These are phyloP conservation scores for Xylariaceae sp. DNA, from an alignment of 2,329 filamentous ascomycete genomes.

Conservation along the genomic window DNA sequence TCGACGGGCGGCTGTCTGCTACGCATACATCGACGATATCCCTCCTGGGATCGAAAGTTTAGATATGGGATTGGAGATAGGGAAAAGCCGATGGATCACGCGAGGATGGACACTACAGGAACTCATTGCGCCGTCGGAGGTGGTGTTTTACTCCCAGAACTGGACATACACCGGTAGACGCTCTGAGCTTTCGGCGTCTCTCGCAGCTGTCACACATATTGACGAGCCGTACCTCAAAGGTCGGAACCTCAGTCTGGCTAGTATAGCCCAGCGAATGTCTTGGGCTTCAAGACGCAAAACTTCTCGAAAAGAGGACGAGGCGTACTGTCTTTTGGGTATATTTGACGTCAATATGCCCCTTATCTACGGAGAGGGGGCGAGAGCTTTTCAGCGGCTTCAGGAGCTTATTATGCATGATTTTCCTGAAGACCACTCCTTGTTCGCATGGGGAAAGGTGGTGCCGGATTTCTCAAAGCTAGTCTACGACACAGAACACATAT, in stretches of 20 bases:
- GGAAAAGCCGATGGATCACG: constrained; percentile 9
- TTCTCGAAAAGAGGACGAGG: constrained; percentile 25
- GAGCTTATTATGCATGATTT: constrained; percentile 21
- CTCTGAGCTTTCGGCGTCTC: constrained; percentile 13
- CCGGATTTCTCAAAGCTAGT: background rate
- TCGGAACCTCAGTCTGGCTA: constrained; percentile 10
- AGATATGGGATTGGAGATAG: background rate
- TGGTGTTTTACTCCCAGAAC: constrained; percentile 21
- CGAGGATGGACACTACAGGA: constrained; percentile 24
- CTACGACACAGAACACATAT: background rate
- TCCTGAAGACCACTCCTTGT: constrained; percentile 25
- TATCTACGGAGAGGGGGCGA: constrained; percentile 29
- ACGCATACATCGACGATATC: constrained; percentile 21
- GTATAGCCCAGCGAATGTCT: constrained; percentile 27
- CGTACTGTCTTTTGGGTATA: constrained; percentile 31
- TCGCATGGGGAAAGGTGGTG: constrained; percentile 21
- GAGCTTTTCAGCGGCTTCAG: constrained; percentile 26
- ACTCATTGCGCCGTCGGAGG: constrained; percentile 21
- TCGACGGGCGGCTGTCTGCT: constrained; percentile 19
- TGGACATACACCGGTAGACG: constrained; percentile 23
- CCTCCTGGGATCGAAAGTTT: constrained; percentile 9
- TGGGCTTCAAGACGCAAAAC: constrained; percentile 27
- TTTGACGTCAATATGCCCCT: constrained; percentile 30
- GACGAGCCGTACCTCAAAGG: constrained; percentile 16
- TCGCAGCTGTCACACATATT: constrained; percentile 22